Evolutionary conservation across 2,329 filamentous ascomycete species (phyloP).

Genomic region (Fusarium sarcochroum): DNA sequence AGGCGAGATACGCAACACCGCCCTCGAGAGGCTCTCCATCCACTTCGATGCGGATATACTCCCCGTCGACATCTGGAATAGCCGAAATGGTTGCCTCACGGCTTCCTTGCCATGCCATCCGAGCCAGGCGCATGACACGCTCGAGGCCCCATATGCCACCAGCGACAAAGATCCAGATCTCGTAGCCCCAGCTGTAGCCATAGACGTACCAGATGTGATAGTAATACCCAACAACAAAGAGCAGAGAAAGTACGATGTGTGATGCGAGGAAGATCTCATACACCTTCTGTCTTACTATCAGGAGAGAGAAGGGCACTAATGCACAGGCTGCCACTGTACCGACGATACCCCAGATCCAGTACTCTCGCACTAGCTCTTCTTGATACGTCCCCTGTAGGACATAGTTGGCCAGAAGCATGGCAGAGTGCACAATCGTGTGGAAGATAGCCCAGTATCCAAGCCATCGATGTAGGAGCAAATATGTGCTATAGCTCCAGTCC

Average conservation of each 20-base stretch:
- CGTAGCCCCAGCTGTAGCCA: constrained; percentile 55
- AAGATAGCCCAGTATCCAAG: constrained; percentile 79
- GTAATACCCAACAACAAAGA: constrained; percentile 54
- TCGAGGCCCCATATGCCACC: constrained; percentile 49
- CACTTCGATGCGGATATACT: constrained; percentile 53
- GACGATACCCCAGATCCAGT: constrained; percentile 55
- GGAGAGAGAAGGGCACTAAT: constrained; percentile 48
- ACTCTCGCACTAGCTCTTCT: constrained; percentile 45
- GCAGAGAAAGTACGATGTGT: constrained; percentile 51
- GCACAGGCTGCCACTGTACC: constrained; percentile 48
- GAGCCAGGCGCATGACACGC: constrained; percentile 45
- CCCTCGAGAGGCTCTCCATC: constrained; percentile 43
- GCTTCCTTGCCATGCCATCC: constrained; percentile 44
- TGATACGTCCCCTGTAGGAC: constrained; percentile 41
- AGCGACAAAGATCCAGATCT: constrained; percentile 55
- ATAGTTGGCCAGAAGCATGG: constrained; percentile 51
- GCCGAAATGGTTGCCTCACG: constrained; percentile 43
- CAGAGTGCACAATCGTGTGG: constrained; percentile 74
- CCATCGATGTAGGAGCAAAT: constrained; percentile 56
- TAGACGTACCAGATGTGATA: constrained; percentile 56
- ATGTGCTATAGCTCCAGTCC: constrained; percentile 56
- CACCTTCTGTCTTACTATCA: constrained; percentile 48
- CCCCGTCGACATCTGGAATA: constrained; percentile 47
- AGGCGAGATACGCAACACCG: constrained; percentile 54
- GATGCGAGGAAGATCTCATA: constrained; percentile 55